Base-by-base conservation (phyloP, 1,284 basidiomycete species). In the Puccinia hordei region DNA sequence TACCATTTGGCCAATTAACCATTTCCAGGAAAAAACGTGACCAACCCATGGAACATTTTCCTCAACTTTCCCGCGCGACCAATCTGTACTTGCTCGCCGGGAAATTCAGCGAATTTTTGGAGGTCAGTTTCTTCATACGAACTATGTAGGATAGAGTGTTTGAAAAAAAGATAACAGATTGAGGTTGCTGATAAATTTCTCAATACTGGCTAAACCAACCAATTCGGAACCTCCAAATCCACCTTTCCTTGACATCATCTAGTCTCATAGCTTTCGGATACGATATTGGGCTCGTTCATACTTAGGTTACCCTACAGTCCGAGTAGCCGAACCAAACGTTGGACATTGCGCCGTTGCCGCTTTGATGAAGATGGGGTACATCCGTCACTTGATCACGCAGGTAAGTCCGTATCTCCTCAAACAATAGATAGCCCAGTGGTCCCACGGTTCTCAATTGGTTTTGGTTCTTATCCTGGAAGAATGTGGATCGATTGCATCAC, bases 251-350 rank as follows among this genome's bases (percentile, higher is more conserved):
- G 17, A 35, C 46, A 55, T 68, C 24, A 1, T 51, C 33, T 19
- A 65, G 73, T 76, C 71, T 63, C 33, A 41, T 38, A 57, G 51
- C 65, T 69, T 73, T 55, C 76, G 71, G 83, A 73, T 83, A 84
- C 81, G 85, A 8, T 86, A 86, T 82, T 86, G 84, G 82, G 83
- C 84, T 5, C 83, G 85, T 9, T 85, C 84, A 22, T 86, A 84
- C 69, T 82, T 85, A 2, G 85, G 85, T 17, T 85, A 84, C 66
- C 84, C 84, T 8, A 82, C 83, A 0, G 82, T 85, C 10, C 83
- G 83, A 9, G 66, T 81, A 4, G 85, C 85, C 2, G 78, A 82
- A 76, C 85, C 85, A 0, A 86, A 86, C 74, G 65, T 68, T 15
- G 83, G 83, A 4, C 85, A 86, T 81, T 83, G 83, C 77, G 82